Base-by-base conservation (phyloP, 1,284 basidiomycete species). In the Exobasidium rhododendri region DNA sequence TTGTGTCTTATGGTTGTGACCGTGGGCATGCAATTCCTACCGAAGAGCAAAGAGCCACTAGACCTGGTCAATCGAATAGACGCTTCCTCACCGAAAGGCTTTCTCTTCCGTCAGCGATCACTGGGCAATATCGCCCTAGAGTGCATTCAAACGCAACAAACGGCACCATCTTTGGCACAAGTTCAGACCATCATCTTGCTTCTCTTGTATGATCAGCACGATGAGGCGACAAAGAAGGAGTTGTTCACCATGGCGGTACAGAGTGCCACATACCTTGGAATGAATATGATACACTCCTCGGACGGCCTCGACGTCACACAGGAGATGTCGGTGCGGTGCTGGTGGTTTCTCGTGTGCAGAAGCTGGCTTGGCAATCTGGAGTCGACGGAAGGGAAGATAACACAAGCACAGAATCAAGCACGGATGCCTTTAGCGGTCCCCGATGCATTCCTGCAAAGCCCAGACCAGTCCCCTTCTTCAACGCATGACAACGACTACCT, bases 151-250 rank as follows among this genome's bases (percentile, higher is more conserved):
- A 26, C 20, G 47, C 24, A 26, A 24, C 22, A 7, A 14, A 20
- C 10, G 14, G 22, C 7, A 14, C 14, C 7, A 7, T 24, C 47
- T 50, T 26, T 50, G 14, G 47, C 47, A 50, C 47, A 50, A 31
- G 47, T 50, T 31, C 47, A 50, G 20, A 31, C 47, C 7, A 31
- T 24, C 47, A 50, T 50, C 20, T 50, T 50, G 20, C 47, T 50
- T 31, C 20, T 50, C 47, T 7, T 24, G 10, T 26, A 7, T 50
- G 24, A 24, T 26, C 7, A 20, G 22, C 7, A 10, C 22, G 20
- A 20, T 31, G 14, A 50, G 7, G 29, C 47, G 10, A 50, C 24
- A 7, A 24, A 10, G 20, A 31, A 50, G 22, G 47, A 31, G 14
- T 20, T 50, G 20, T 50, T 50, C 20, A 20, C 7, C 14, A 10